Conservation (phyloP, 768 basidiomycete species). For the Boletus tomentosulus region DNA sequence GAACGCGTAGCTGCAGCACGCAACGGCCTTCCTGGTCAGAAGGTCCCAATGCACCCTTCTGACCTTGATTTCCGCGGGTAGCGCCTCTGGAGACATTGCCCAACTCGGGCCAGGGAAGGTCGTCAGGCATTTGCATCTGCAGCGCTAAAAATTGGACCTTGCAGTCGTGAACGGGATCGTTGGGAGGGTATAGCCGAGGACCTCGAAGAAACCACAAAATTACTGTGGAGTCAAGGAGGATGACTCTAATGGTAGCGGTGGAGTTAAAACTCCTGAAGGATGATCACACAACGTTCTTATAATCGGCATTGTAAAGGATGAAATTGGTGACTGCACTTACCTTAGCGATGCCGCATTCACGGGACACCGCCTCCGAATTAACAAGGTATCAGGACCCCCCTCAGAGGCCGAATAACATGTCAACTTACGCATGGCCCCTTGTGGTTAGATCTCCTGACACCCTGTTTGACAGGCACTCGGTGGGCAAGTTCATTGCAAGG, state of each 20-base stretch:
- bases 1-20: slow-evolving; percentile 74
- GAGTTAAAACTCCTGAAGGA: slow-evolving; percentile 36
- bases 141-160: slow-evolving; percentile 6
- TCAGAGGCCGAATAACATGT: slow-evolving; percentile 30
- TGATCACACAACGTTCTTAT: slow-evolving; percentile 33
- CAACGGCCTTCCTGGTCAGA: slow-evolving; percentile 74
- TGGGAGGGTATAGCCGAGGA: slow-evolving; percentile 13
- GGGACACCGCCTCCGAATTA: slow-evolving; percentile 31
- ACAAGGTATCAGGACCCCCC: slow-evolving; percentile 27
- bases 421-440: slow-evolving; percentile 30
- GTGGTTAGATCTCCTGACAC: slow-evolving; percentile 29
- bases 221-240: slow-evolving; percentile 19
- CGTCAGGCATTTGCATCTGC: slow-evolving; percentile 51
- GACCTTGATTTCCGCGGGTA: slow-evolving; percentile 81
- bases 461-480: slow-evolving; percentile 27
- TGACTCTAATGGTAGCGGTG: slow-evolving; percentile 28
- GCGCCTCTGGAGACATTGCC: slow-evolving; percentile 83
- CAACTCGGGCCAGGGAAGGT: slow-evolving; percentile 82
- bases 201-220: slow-evolving; percentile 9
- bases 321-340: slow-evolving; percentile 21
- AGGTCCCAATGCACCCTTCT: slow-evolving; percentile 72
- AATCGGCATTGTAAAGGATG: slow-evolving; percentile 31
- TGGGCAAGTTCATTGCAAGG: slow-evolving; percentile 21
- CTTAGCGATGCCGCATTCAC: slow-evolving; percentile 37
- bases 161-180: slow-evolving; percentile 4